A percentile compares a stretch with the other conserved stretches of the same genome.
Conservation (phyloP, 1,284 basidiomycete species). For the Volvariella surrecta region DNA sequence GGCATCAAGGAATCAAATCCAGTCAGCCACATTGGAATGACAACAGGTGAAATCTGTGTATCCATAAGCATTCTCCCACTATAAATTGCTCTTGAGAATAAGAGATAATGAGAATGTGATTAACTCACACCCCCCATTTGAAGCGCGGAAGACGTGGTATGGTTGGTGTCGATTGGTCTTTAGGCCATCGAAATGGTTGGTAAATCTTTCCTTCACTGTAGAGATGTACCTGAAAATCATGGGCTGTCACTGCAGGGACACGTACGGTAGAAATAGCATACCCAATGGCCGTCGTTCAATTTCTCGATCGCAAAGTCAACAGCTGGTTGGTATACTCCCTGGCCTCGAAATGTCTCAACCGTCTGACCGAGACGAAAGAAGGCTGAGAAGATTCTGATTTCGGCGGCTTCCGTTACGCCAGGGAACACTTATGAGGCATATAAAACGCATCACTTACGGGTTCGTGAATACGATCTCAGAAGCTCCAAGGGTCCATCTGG, state of each 20-base stretch:
- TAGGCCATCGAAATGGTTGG: slow-evolving; percentile 53
- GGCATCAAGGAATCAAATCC: slow-evolving; percentile 91
- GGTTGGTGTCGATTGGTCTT: slow-evolving; percentile 21
- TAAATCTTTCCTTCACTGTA: slow-evolving; percentile 93
- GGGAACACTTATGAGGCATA: too few species aligned
- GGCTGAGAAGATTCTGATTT: slow-evolving; percentile 60
- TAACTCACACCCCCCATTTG: slow-evolving; percentile 92
- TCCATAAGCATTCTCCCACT: slow-evolving; percentile 86
- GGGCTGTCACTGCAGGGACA: slow-evolving; percentile 1
- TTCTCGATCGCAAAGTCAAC: slow-evolving; percentile 77
- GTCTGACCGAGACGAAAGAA: slow-evolving; percentile 93
- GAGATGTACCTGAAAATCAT: slow-evolving; percentile 66
- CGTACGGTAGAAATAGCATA: slow-evolving; percentile 23
- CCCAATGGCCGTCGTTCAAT: slow-evolving; percentile 81
- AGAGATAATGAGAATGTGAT: slow-evolving; percentile 7
- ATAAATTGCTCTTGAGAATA: slow-evolving; percentile 5
- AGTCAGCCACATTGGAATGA: slow-evolving; percentile 92
- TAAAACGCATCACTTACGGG: slow-evolving; percentile 41
- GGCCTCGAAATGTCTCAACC: slow-evolving; percentile 86
- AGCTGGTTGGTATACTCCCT: slow-evolving; percentile 85
- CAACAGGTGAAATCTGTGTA: slow-evolving; percentile 58
- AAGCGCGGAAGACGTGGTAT: slow-evolving; percentile 58
- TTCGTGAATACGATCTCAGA: slow-evolving; percentile 97
- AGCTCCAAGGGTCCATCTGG: slow-evolving; percentile 84
- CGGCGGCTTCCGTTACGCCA: slow-evolving; percentile 9